Base-by-base conservation (phyloP, 768 basidiomycete species). In the Boletus subcaerulescens region DNA sequence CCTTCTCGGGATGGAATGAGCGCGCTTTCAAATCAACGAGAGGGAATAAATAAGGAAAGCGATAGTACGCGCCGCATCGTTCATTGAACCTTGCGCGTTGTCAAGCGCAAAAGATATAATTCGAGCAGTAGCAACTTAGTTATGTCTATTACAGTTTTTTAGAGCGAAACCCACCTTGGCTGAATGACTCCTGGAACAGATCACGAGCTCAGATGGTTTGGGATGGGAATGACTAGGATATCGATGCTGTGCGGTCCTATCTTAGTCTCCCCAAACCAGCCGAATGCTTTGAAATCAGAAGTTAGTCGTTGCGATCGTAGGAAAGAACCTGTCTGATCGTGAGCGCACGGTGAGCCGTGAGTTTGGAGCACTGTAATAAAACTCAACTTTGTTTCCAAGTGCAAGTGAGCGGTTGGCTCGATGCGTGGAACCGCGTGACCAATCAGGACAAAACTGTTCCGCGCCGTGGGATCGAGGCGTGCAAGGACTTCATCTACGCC, bases 381-480 rank as follows among this genome's bases (percentile, higher is more conserved):
- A 51, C 44, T 40, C 44, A 45, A 43, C 43, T 38, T 58, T 48
- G 53, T 54, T 40, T 8, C 24, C 13, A 17, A 36, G 13, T 33
- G 39, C 39, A 58, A 35, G 31, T 36, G 41, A 42, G 53, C 14
- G 18, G 39, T 42, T 49, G 35, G 41, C 56, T 8, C 18, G 17
- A 48, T 17, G 24, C 10, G 22, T n/a, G 4, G 46, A 38, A 40
- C 45, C 55, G 44, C 15, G 12, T 32, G 35, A 45, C 55, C 24
- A 39, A 49, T 35, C 43, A 35, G 36, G 11, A n/a, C 10, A 52
- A 31, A 15, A 14, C 40, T 42, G 45, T 40, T 46, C 65, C 56
- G 55, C 60, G 29, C 24, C 63, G 64, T 65, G 64, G 55, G 63
- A 64, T 53, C 42, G 12, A 18, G 29, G 18, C 11, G 18, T 15